These are phyloP conservation scores for Termitomyces sp. DNA, from an alignment of 768 basidiomycete genomes.

Conservation along the genomic window DNA sequence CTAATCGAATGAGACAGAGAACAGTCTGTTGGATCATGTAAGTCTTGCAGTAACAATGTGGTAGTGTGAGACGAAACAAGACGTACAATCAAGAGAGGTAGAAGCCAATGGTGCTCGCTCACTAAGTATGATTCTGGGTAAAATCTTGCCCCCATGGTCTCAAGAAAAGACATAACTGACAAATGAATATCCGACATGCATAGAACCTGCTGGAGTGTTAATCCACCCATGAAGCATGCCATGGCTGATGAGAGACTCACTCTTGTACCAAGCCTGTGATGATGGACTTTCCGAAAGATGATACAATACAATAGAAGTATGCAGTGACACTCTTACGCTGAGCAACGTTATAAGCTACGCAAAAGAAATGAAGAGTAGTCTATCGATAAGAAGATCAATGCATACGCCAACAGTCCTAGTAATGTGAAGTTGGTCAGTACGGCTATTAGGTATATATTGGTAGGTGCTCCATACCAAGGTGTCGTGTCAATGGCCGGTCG, in stretches of 20 bases:
- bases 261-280: background rate
- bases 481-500: constrained; percentile 19
- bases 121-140: background rate
- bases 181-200: background rate
- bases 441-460: background rate
- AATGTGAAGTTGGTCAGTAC: background rate
- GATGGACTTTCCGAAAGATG: background rate
- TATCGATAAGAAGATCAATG: too few relatives aligned
- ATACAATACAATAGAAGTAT: too few relatives aligned
- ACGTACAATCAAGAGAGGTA: background rate
- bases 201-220: background rate
- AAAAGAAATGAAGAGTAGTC: background rate
- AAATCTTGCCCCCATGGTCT: background rate
- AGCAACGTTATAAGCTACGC: background rate
- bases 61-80: too few relatives aligned
- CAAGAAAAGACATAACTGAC: background rate
- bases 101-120: background rate
- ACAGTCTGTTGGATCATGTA: background rate
- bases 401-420: background rate
- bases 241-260: background rate
- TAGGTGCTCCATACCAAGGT: background rate
- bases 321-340: background rate
- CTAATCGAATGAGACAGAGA: background rate
- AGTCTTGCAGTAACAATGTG: background rate
- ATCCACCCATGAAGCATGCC: background rate